Conservation (phyloP, 805 yeast genomes). For the Tetrapisispora pingtungensis region DNA sequence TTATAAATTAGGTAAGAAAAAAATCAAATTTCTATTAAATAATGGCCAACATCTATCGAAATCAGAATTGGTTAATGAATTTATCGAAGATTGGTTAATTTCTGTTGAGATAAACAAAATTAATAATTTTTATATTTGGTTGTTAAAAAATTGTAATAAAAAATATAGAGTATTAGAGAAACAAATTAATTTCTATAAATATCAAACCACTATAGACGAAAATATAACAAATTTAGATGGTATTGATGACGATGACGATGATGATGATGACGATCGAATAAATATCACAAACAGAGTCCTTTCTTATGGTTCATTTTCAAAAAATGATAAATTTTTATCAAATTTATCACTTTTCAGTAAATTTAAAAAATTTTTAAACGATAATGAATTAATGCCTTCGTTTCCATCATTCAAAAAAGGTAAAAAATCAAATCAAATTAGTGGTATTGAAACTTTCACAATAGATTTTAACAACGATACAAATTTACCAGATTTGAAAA, state of each 20-base stretch:
- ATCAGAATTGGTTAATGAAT: slow-evolving; percentile 12
- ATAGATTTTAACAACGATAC: neutral
- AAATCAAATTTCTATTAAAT: slow-evolving; percentile 13
- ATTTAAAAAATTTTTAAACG: neutral
- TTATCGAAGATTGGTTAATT: slow-evolving; percentile 27
- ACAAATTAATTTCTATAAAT: slow-evolving; percentile 16
- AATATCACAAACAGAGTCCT: neutral
- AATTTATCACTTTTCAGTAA: neutral
- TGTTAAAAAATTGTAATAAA: slow-evolving; percentile 17
- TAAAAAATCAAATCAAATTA: neutral
- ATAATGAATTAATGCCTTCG: slow-evolving; percentile 2
- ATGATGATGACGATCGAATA: neutral
- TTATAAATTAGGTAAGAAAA: slow-evolving; percentile 42
- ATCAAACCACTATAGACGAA: slow-evolving; percentile 5
- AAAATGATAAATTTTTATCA: neutral
- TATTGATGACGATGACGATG: neutral
- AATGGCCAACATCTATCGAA: neutral
- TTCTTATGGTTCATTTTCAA: slow-evolving; percentile 2
- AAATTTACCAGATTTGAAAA: neutral
- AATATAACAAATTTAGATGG: neutral
- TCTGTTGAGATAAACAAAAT: slow-evolving; percentile 23
- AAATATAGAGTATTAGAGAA: slow-evolving; percentile 17
- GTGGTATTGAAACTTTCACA: slow-evolving; percentile 3
- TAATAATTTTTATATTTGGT: slow-evolving; percentile 27
- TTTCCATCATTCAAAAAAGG: neutral